phyloP scores from a whole-genome alignment of 1,139 yeast genomes.

The Debaryomyces coudertii region DNA sequence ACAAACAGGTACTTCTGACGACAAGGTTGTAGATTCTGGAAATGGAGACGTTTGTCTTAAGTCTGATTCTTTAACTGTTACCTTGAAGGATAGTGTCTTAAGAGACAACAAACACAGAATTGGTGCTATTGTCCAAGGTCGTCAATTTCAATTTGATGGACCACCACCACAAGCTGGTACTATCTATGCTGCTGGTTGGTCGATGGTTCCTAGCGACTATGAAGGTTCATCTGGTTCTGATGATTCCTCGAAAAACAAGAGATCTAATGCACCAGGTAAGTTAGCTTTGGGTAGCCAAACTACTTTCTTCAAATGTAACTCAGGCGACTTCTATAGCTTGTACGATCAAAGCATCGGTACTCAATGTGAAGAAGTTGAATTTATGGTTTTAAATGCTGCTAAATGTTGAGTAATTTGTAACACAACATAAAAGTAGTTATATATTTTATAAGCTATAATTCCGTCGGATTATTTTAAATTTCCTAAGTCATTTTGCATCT shows the following conservation, averaged over 20 bases:
- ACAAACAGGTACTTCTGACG: constrained; percentile 17
- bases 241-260: constrained; percentile 18
- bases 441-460: neutral
- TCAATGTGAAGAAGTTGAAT: constrained; percentile 42
- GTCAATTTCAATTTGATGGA: constrained; percentile 88
- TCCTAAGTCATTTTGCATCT: constrained; percentile 3
- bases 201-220: constrained; percentile 62
- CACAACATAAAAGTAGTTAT: neutral
- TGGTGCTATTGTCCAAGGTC: constrained; percentile 82
- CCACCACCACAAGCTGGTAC: constrained; percentile 93
- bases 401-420: constrained; percentile 31
- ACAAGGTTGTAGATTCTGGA: constrained; percentile 8
- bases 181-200: constrained; percentile 86
- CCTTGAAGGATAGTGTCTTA: constrained; percentile 55
- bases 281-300: constrained; percentile 44
- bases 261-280: constrained; percentile 24
- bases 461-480: constrained; percentile 3
- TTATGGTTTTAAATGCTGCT: constrained; percentile 37
- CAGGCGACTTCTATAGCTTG: constrained; percentile 49
- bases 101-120: constrained; percentile 69
- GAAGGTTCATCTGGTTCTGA: neutral
- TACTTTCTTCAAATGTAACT: constrained; percentile 45
- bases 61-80: constrained; percentile 56
- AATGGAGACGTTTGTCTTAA: constrained; percentile 50
- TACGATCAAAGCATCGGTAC: constrained; percentile 43